Evolutionary conservation across 2,329 filamentous ascomycete genomes (phyloP).

Genomic region (Lizonia empirigonia): DNA sequence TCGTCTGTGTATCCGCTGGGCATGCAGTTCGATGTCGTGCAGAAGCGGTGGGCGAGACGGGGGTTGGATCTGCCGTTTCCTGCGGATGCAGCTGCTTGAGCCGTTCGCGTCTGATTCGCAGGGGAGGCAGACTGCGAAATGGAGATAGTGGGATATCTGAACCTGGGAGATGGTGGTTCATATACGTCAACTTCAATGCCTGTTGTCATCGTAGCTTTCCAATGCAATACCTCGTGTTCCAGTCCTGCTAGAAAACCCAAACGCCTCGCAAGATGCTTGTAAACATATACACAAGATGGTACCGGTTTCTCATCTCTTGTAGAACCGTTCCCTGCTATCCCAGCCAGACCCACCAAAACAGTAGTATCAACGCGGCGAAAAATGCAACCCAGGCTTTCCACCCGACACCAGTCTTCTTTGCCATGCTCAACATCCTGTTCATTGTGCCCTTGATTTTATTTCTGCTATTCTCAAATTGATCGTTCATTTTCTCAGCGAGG

Average conservation of each 20-base stretch:
- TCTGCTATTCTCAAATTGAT: constrained; percentile 85
- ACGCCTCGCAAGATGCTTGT: constrained; percentile 16
- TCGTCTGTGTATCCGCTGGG: too few species aligned
- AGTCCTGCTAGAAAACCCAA: not conserved
- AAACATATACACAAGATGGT: not conserved
- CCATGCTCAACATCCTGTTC: constrained; percentile 97
- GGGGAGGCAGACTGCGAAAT: not conserved
- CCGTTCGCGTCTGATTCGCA: not conserved
- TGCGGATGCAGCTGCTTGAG: not conserved
- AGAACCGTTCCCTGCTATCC: constrained; percentile 1
- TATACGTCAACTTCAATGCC: too few species aligned
- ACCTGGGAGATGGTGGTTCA: too few species aligned
- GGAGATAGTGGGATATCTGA: too few species aligned
- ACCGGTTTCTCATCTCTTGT: not conserved
- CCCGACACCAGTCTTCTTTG: constrained; percentile 87
- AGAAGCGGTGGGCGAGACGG: not conserved
- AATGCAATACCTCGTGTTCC: not conserved
- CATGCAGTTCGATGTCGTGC: constrained; percentile 1
- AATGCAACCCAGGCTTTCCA: constrained; percentile 95
- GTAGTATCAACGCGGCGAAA: constrained; percentile 77
- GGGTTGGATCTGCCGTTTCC: not conserved
- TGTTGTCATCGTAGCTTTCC: too few species aligned
- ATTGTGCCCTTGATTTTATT: constrained; percentile 86
- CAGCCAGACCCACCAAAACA: constrained; percentile 94
- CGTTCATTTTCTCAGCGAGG: constrained; percentile 93